Percentiles rank a stretch among this genome's conserved stretches.
Evolutionary conservation across 495 filamentous ascomycete species (phyloP).

Genomic region (Neurospora sp.): DNA sequence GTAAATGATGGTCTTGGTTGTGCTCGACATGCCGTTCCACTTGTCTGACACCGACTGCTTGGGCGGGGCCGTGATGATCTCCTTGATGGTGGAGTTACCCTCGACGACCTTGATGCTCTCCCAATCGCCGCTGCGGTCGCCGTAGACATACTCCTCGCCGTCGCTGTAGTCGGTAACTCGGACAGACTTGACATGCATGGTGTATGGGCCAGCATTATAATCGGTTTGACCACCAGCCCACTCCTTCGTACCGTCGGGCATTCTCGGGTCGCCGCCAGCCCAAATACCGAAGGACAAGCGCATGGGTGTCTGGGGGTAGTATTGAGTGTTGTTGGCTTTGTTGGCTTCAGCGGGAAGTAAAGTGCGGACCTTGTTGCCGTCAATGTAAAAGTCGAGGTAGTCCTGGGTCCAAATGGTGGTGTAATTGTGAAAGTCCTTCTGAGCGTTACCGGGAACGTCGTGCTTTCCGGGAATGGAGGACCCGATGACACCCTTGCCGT

Average conservation of each 20-base stretch:
- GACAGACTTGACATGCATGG: slow-evolving; percentile 63
- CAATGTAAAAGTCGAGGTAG: slow-evolving; percentile 62
- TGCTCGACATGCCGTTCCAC: slow-evolving; percentile 44
- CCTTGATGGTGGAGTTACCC: slow-evolving; percentile 52
- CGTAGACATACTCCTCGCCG: slow-evolving; percentile 59
- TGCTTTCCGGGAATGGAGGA: slow-evolving; percentile 49
- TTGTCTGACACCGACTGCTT: slow-evolving; percentile 42
- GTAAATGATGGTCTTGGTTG: slow-evolving; percentile 52
- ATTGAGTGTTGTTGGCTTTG: slow-evolving; percentile 50
- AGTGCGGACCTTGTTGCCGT: slow-evolving; percentile 56
- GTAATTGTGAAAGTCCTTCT: slow-evolving; percentile 63
- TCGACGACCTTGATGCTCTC: slow-evolving; percentile 58
- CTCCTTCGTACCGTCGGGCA: slow-evolving; percentile 42
- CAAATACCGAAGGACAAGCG: slow-evolving; percentile 74
- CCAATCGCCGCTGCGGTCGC: slow-evolving; percentile 55
- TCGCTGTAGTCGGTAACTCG: slow-evolving; percentile 56
- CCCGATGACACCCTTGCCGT: slow-evolving; percentile 62
- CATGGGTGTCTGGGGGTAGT: slow-evolving; percentile 83
- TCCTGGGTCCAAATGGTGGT: slow-evolving; percentile 73
- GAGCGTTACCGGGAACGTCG: slow-evolving; percentile 27
- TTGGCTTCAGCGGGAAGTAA: slow-evolving; percentile 55
- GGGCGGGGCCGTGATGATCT: slow-evolving; percentile 31
- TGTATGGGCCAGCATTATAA: slow-evolving; percentile 60
- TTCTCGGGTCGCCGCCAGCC: slow-evolving; percentile 69
- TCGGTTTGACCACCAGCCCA: slow-evolving; percentile 78